These are phyloP conservation scores for Oehlia diaphana DNA, from an alignment of 192 early-diverging fungal genomes.

Conservation along the genomic window DNA sequence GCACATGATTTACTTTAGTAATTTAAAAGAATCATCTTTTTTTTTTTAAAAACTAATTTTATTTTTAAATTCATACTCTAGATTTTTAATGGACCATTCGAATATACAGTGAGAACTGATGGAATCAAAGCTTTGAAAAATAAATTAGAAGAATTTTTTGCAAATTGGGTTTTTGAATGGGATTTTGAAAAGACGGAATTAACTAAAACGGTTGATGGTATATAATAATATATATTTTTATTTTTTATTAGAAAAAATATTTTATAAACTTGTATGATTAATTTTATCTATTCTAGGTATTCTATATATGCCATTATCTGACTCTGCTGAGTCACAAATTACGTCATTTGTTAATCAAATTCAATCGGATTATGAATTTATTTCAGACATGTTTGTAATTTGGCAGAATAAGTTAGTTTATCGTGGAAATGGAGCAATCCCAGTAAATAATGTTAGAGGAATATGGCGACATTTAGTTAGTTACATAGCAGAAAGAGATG, in stretches of 20 bases:
- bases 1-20: conserved; percentile 24
- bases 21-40: not conserved
- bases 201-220: conserved; percentile 26
- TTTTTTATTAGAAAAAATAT: not conserved
- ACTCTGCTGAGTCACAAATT: not conserved
- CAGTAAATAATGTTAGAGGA: not conserved
- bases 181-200: conserved; percentile 48
- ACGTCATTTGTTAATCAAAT: conserved; percentile 6
- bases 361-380: conserved; percentile 17
- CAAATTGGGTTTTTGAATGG: conserved; percentile 60
- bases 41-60: not conserved
- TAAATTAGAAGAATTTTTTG: conserved; percentile 59
- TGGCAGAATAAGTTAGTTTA: conserved; percentile 25
- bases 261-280: not conserved
- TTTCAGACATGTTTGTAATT: conserved; percentile 14
- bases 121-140: conserved; percentile 12
- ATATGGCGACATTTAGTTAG: conserved; percentile 20
- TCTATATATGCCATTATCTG: conserved; percentile 16
- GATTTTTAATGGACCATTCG: conserved; percentile 45
- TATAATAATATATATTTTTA: not conserved
- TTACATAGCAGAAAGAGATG: conserved; percentile 11
- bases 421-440: not conserved
- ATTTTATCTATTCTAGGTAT: conserved; percentile 17
- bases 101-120: conserved; percentile 22
- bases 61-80: conserved; percentile 13